phyloP scores from a whole-genome alignment of 1,284 basidiomycete genomes.

The Rhodotorula sp. region DNA sequence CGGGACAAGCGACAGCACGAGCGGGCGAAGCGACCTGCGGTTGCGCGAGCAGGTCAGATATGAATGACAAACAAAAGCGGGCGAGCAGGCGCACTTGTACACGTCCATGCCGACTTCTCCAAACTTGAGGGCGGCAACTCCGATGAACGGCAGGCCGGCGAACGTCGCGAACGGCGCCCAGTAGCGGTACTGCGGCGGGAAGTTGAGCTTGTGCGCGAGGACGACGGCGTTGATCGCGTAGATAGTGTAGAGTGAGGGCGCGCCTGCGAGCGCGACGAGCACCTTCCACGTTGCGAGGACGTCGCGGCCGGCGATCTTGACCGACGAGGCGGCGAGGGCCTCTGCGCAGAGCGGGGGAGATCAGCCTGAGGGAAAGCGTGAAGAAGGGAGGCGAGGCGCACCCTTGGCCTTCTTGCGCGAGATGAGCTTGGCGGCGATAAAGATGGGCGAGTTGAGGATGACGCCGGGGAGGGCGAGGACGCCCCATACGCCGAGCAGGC shows the following conservation, averaged over 20 bases:
- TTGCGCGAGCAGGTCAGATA: background rate
- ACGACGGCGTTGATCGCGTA: slow-evolving; percentile 81
- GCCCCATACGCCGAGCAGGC: slow-evolving; percentile 81
- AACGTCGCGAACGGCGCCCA: slow-evolving; percentile 81
- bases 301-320: slow-evolving; percentile 93
- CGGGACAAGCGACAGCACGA: slow-evolving; percentile 86
- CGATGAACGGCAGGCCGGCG: slow-evolving; percentile 79
- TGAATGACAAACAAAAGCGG: fast-evolving
- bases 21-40: slow-evolving; percentile 80
- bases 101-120: slow-evolving; percentile 99
- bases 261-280: slow-evolving; percentile 86
- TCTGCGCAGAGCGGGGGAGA: slow-evolving; percentile 56
- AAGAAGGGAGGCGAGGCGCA: slow-evolving; percentile 55
- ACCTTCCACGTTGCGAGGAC: slow-evolving; percentile 99
- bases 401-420: slow-evolving; percentile 83
- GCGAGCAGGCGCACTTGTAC: slow-evolving; percentile 68
- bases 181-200: slow-evolving; percentile 64
- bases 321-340: slow-evolving; percentile 92
- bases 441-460: slow-evolving; percentile 93
- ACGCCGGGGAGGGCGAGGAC: slow-evolving; percentile 88
- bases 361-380: slow-evolving; percentile 48
- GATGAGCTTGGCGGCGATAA: slow-evolving; percentile 86
- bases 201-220: slow-evolving; percentile 69
- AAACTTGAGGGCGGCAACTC: slow-evolving; percentile 93
- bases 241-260: slow-evolving; percentile 81